Percentiles rank a stretch among this genome's conserved stretches.
Conservation (phyloP, 108 stramenopile species). For the Schizochytrium sp. region DNA sequence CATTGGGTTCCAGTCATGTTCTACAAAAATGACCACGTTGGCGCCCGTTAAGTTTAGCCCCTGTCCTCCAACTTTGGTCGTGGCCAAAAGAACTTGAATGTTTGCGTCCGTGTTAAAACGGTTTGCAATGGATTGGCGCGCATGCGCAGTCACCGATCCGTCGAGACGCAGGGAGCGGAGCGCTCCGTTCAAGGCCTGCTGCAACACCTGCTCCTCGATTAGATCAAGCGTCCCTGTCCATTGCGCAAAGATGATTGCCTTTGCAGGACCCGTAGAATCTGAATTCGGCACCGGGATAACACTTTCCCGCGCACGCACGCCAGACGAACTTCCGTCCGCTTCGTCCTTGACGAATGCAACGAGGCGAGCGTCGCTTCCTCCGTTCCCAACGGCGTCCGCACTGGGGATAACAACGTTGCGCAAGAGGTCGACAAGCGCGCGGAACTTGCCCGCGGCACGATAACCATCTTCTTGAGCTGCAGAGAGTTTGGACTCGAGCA, state of each 20-base stretch:
- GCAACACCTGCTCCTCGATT: constrained; percentile 51
- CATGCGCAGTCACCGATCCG: constrained; percentile 56
- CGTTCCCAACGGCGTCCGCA: background rate
- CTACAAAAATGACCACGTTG: constrained; percentile 89
- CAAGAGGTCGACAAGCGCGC: background rate
- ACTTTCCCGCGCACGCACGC: constrained; percentile 54
- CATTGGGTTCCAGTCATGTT: constrained; percentile 91
- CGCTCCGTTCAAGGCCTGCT: constrained; percentile 49
- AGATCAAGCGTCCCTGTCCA: constrained; percentile 76
- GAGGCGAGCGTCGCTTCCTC: background rate
- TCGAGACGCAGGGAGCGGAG: constrained; percentile 64
- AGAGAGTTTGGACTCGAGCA: background rate
- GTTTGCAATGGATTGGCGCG: constrained; percentile 67
- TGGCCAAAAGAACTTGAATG: constrained; percentile 32
- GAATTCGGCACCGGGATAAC: constrained; percentile 47
- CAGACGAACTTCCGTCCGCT: constrained; percentile 49
- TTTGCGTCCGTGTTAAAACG: constrained; percentile 55
- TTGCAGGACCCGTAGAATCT: constrained; percentile 52
- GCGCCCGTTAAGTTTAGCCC: constrained; percentile 78
- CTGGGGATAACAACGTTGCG: background rate
- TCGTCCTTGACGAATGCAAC: constrained; percentile 38
- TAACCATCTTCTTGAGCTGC: background rate
- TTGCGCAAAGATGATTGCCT: constrained; percentile 69
- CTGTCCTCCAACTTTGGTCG: constrained; percentile 45
- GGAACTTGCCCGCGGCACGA: background rate